phyloP scores from a whole-genome alignment of 139 green algal genomes.

The Coelastrella sp. region DNA sequence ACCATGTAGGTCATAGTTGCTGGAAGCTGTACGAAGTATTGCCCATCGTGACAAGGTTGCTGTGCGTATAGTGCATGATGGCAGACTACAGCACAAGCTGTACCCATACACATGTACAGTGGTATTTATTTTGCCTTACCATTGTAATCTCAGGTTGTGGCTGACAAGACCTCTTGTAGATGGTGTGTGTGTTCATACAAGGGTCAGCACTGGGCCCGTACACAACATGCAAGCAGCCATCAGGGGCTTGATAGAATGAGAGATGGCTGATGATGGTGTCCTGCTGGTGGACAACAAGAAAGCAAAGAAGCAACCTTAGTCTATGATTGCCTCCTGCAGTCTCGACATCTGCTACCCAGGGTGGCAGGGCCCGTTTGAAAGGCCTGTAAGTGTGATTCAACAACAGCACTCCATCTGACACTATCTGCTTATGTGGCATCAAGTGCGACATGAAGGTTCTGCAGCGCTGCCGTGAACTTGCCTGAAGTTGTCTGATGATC shows the following conservation, averaged over 20 bases:
- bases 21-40: too few relatives aligned
- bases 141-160: conserved; percentile 48
- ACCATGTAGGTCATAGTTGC: too few relatives aligned
- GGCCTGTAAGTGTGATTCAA: too few relatives aligned
- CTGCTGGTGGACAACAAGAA: conserved; percentile 37
- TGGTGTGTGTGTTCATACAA: conserved; percentile 51
- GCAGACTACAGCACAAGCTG: background rate
- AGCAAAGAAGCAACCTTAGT: background rate
- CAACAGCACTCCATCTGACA: background rate
- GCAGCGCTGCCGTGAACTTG: background rate
- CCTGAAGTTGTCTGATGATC: conserved; percentile 9
- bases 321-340: background rate
- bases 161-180: conserved; percentile 48
- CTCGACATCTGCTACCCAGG: background rate
- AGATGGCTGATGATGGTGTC: conserved; percentile 37
- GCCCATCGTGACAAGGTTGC: too few relatives aligned
- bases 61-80: too few relatives aligned
- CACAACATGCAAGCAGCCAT: conserved; percentile 60
- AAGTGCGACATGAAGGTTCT: background rate
- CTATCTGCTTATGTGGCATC: background rate
- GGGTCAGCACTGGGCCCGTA: conserved; percentile 48
- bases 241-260: conserved; percentile 59
- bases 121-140: too few relatives aligned
- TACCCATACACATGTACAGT: background rate
- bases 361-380: too few relatives aligned